Evolutionary conservation across 148 eudicot genomes (phyloP).

Genomic region (Drosera capensis): DNA sequence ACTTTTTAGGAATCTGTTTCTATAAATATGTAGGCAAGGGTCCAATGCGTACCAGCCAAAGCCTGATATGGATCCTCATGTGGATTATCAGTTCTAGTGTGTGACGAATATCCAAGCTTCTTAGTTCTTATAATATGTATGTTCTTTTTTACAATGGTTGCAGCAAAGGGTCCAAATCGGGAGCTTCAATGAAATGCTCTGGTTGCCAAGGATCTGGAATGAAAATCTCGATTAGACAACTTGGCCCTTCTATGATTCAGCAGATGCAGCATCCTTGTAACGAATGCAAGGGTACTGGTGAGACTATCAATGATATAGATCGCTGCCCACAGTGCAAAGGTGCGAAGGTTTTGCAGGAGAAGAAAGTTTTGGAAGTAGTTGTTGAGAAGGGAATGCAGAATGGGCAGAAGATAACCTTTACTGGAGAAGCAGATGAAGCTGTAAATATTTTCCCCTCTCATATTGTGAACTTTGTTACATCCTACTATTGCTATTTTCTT

Average conservation of each 20-base stretch:
- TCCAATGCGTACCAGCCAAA: too few species aligned
- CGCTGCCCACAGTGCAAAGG: slow-evolving; percentile 47
- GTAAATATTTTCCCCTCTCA: slow-evolving; percentile 10
- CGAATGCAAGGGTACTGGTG: slow-evolving; percentile 46
- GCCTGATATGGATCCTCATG: too few species aligned
- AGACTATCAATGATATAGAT: slow-evolving; percentile 35
- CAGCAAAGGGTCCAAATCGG: slow-evolving; percentile 46
- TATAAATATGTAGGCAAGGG: too few species aligned
- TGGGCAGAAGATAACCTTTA: slow-evolving; percentile 36
- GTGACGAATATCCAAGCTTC: too few species aligned
- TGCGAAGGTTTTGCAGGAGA: slow-evolving; percentile 33
- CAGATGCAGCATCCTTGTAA: slow-evolving; percentile 53
- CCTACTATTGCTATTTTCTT: not conserved
- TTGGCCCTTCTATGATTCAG: slow-evolving; percentile 46
- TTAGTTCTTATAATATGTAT: not conserved
- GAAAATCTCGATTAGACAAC: slow-evolving; percentile 35
- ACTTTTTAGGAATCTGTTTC: too few species aligned
- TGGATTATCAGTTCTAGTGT: too few species aligned
- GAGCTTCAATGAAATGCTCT: slow-evolving; percentile 37
- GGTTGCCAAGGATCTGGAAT: slow-evolving; percentile 48
- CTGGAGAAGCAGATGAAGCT: slow-evolving; percentile 44
- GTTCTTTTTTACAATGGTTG: not conserved
- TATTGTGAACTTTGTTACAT: not conserved
- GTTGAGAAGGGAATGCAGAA: slow-evolving; percentile 49
- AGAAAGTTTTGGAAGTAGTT: slow-evolving; percentile 35